Evolutionary conservation across 306 rosid genomes (phyloP), one percentile per base, ranked within the genome.

Genomic region (Argentina anserina): DNA sequence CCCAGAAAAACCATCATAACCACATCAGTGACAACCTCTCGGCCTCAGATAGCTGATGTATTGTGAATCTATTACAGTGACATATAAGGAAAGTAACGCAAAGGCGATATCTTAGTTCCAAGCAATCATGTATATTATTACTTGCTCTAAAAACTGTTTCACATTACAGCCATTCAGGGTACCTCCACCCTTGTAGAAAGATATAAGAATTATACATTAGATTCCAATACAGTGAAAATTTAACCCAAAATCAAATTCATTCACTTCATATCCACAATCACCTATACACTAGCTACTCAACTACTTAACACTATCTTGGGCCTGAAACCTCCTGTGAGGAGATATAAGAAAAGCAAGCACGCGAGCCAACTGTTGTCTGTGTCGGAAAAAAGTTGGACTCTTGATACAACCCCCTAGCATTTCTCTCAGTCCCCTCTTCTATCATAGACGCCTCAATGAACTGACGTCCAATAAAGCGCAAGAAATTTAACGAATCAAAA

Each of bases 271-370:
- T 78, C 58, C 63, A 53, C 52, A 36, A 76, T 58, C 77, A 70
- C 72, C 71, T 76, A 66, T 40, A 67, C 58, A 72, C 47, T 40
- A 47, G 43, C 52, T 53, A 63, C 65, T 39, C 33, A 3, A 33
- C 47, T 33, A 43, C 21, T 9, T 46, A 72, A 64, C 31, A 50
- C 88, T 82, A 94, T 88, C 98, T 91, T 45, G 98, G 98, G 66
- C 98, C 97, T 13, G 97, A 94, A 68, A 94, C 73, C 68, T 79
- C 84, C 64, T 91, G 94, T 2, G 97, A 94, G 72, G 98, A 94
- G 15, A 91, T 55, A 67, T 75, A 86, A 68, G 98, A 91, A 77
- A 74, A 84, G 58, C 0, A 78, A 62, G 53, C 34, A 25, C 46
- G 90, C 14, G 84, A 83, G 47, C 75, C 86, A 37, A 61, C 78